Evolutionary conservation across 352 stramenopile genomes (phyloP).

Genomic region (Pythium sp.): DNA sequence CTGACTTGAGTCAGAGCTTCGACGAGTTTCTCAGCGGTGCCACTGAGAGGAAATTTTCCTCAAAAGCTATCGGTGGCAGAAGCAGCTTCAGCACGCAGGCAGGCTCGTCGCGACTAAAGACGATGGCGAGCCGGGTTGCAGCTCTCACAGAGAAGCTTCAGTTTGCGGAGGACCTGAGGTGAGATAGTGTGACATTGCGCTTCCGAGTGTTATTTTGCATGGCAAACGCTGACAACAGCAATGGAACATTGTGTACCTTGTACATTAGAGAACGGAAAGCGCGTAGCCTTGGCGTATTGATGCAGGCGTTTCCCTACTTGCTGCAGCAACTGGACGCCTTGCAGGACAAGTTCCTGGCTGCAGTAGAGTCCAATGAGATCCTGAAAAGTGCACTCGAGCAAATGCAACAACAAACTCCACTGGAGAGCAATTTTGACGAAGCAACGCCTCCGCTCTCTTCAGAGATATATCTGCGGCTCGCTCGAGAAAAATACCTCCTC

Average conservation of each 20-base stretch:
- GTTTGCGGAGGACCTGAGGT: conserved; percentile 37
- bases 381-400: conserved; percentile 45
- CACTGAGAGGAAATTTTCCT: conserved; percentile 11
- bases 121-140: conserved; percentile 23
- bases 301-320: conserved; percentile 39
- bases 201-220: background rate
- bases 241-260: background rate
- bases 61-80: conserved; percentile 1
- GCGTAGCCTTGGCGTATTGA: conserved; percentile 38
- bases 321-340: conserved; percentile 46
- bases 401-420: conserved; percentile 20
- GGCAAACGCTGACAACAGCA: background rate
- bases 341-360: conserved; percentile 42
- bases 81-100: conserved; percentile 10
- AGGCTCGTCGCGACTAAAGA: conserved; percentile 2
- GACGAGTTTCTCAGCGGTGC: conserved; percentile 22
- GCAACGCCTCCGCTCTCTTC: background rate
- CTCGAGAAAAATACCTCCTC: conserved; percentile 44
- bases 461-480: conserved; percentile 34
- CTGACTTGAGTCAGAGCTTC: conserved; percentile 34
- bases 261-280: conserved; percentile 41
- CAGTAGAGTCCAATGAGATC: conserved; percentile 51
- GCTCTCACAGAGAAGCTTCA: conserved; percentile 35
- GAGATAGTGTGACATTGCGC: background rate
- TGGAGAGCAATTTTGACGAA: background rate